Percentiles rank a stretch among this genome's conserved stretches.
Conservation (phyloP, 768 basidiomycete genomes). For the Tricholoma flavovirens region DNA sequence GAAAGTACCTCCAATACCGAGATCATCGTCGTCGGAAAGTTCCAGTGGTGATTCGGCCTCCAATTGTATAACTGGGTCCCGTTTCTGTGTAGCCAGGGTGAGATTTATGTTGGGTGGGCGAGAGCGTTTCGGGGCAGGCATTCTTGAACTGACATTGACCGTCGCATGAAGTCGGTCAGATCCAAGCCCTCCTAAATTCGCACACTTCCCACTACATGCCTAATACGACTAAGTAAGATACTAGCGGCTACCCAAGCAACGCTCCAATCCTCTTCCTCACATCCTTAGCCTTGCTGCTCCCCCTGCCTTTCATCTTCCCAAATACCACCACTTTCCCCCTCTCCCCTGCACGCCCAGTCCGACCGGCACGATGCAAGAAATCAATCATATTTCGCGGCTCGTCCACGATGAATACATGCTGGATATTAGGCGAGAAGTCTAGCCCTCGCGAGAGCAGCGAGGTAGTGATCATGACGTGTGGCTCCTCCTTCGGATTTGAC, state of each 20-base stretch:
- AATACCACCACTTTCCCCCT: constrained; percentile 72
- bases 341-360: constrained; percentile 71
- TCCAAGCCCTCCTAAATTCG: neutral
- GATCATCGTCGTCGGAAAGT: constrained; percentile 20
- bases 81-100: constrained; percentile 27
- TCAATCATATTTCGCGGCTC: constrained; percentile 87
- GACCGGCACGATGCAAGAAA: constrained; percentile 87
- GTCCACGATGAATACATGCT: constrained; percentile 83
- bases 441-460: constrained; percentile 87
- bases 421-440: constrained; percentile 75
- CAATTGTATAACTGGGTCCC: constrained; percentile 28
- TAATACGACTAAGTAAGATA: too few relatives aligned
- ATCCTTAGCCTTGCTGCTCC: constrained; percentile 46
- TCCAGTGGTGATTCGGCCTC: constrained; percentile 33
- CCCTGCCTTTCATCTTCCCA: constrained; percentile 62
- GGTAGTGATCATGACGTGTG: constrained; percentile 80
- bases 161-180: neutral
- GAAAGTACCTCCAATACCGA: constrained; percentile 33
- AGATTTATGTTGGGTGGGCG: constrained; percentile 52
- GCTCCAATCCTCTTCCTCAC: constrained; percentile 46
- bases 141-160: neutral
- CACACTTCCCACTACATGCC: neutral
- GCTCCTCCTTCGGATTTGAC: constrained; percentile 30
- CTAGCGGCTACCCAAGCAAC: constrained; percentile 16
- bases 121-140: constrained; percentile 32